These are phyloP conservation scores for Vitis amurensis DNA, from an alignment of 164 flowering plant species.

Conservation along the genomic window DNA sequence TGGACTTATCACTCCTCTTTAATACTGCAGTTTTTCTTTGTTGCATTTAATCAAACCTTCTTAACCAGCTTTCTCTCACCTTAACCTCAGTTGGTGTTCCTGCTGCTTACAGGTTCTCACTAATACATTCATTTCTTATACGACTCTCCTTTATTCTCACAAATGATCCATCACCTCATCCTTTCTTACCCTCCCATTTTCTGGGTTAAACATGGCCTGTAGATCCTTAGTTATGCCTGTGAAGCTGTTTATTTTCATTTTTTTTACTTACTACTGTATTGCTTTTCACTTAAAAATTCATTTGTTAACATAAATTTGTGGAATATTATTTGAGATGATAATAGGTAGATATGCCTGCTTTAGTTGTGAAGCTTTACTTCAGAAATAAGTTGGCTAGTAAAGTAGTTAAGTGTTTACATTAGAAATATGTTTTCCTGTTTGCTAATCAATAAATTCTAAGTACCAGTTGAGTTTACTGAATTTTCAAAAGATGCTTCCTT, in stretches of 20 bases:
- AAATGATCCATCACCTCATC: not conserved
- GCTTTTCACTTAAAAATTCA: not conserved
- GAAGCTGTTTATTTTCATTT: not conserved
- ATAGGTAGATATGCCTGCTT: not conserved
- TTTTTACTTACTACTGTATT: not conserved
- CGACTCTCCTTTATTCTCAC: not conserved
- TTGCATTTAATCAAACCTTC: too few species aligned
- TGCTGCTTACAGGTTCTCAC: not conserved
- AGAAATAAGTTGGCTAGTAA: not conserved
- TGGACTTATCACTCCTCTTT: too few species aligned
- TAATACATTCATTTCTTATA: not conserved
- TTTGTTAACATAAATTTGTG: not conserved
- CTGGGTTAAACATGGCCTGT: not conserved
- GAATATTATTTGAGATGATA: not conserved
- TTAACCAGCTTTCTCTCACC: too few species aligned
- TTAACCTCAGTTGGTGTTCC: too few species aligned
- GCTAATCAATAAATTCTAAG: not conserved
- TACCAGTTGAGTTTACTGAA: not conserved
- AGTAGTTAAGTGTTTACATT: not conserved
- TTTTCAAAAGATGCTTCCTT: not conserved
- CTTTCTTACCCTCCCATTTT: not conserved
- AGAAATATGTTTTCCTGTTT: not conserved
- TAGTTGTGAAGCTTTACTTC: not conserved
- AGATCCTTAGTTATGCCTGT: not conserved
- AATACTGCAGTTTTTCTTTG: too few species aligned